phyloP scores from a whole-genome alignment of 176 grass and related monocot genomes.

The Zea luxurians region DNA sequence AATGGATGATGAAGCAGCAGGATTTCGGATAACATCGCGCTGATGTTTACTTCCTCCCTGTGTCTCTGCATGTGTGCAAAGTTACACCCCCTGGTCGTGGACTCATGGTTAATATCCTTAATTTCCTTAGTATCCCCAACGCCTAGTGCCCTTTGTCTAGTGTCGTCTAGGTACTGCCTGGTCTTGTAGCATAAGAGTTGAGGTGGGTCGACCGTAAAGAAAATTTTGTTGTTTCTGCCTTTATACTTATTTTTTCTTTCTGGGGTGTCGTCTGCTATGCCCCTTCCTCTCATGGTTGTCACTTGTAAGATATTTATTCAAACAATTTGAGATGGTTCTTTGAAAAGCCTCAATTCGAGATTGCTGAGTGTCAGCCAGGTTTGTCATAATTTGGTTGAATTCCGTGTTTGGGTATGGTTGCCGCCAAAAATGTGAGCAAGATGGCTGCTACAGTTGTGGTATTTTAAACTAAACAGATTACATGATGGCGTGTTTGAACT shows the following conservation, averaged over 20 bases:
- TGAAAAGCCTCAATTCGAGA: background rate
- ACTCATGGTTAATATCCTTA: slow-evolving; percentile 39
- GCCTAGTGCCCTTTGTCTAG: slow-evolving; percentile 29
- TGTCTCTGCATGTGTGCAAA: slow-evolving; percentile 38
- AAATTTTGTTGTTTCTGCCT: slow-evolving; percentile 48
- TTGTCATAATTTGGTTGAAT: background rate
- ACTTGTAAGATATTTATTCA: slow-evolving; percentile 12
- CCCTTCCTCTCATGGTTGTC: slow-evolving; percentile 27
- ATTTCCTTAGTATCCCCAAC: slow-evolving; percentile 27
- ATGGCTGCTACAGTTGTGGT: too few relatives aligned
- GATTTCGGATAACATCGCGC: slow-evolving; percentile 47
- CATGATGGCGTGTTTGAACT: too few relatives aligned
- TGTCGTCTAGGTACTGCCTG: slow-evolving; percentile 40
- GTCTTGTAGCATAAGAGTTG: slow-evolving; percentile 55
- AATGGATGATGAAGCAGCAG: slow-evolving; percentile 30
- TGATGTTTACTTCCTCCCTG: slow-evolving; percentile 44
- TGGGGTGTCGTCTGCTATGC: background rate
- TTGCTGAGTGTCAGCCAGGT: background rate
- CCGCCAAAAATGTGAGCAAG: too few relatives aligned
- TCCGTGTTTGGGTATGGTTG: background rate
- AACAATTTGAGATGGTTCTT: slow-evolving; percentile 35
- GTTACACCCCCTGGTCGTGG: slow-evolving; percentile 41
- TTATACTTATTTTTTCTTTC: slow-evolving; percentile 36
- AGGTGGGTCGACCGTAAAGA: slow-evolving; percentile 42
- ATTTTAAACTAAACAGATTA: too few relatives aligned